Base-by-base conservation (phyloP, 495 filamentous ascomycete species). In the Penicillium macrosclerotiorum region DNA sequence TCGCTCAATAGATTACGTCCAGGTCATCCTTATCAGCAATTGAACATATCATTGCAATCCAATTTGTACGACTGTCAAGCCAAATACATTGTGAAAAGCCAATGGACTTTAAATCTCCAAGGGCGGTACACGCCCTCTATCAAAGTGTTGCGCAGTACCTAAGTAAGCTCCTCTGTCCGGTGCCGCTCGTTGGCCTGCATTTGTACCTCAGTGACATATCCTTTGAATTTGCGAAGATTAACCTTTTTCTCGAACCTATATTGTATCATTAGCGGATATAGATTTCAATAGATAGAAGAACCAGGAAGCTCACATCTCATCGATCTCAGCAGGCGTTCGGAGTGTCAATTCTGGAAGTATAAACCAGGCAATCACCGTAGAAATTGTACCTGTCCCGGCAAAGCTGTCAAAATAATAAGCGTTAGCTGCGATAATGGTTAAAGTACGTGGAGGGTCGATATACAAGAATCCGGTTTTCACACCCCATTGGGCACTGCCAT, bases 401-500 rank as follows among this genome's bases (percentile, higher is more conserved):
- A 69, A 69, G 49, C 65, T 67, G 33, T 11, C 31, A 33, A 45
- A n/a, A 14, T 4, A 22, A 27, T 45, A 13, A 24, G 8, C 6
- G 20, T 14, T 38, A 30, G 41, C n/a, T 42, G 19, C 25, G 16
- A 22, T 17, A 26, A 1, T 16, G 3, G 9, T 2, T 14, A 18
- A 19, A 46, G n/a, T 7, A 39, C n/a, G 4, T 31, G 17, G 5
- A 32, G 11, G 18, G 3, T 19, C 17, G 11, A 49, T 59, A 39
- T 40, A 72, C 68, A 70, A 72, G 25, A 72, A 70, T 0, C 67
- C 68, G 0, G 68, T 72, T 36, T 68, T 70, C 3, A 70, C 67
- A 8, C 67, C 68, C 68, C 68, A 72, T 2, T 51, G 5, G 8
- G 57, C 54, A n/a, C 19, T 3, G 47, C 58, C 66, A 33, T 72